phyloP scores from a whole-genome alignment of 2,329 filamentous ascomycete species.

The Hypoxylon sp. region DNA sequence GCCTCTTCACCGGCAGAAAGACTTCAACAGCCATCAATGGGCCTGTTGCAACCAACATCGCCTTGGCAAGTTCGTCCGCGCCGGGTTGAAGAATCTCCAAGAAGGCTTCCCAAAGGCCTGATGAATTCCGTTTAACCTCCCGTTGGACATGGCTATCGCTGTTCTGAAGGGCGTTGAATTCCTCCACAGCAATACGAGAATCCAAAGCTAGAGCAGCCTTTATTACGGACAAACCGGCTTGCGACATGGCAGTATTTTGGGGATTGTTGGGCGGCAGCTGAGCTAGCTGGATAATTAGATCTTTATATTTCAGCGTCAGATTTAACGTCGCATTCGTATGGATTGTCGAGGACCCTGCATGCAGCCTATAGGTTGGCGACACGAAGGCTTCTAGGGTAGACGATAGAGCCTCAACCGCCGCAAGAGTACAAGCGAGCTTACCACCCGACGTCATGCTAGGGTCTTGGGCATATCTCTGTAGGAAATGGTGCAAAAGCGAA shows the following conservation, averaged over 20 bases:
- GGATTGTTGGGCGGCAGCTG: conserved; percentile 60
- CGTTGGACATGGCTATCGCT: conserved; percentile 71
- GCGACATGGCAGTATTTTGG: conserved; percentile 64
- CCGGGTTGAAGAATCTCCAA: conserved; percentile 75
- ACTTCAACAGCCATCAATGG: conserved; percentile 81
- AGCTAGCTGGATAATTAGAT: conserved; percentile 68
- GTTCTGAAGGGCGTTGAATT: conserved; percentile 74
- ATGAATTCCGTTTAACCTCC: conserved; percentile 76
- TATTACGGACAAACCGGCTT: conserved; percentile 73
- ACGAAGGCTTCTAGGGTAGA: conserved; percentile 69
- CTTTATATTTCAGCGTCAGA: conserved; percentile 71
- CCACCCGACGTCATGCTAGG: conserved; percentile 67
- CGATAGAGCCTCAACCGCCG: conserved; percentile 71
- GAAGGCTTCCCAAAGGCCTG: conserved; percentile 82
- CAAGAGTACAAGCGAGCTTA: conserved; percentile 71
- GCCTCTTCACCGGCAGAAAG: conserved; percentile 69
- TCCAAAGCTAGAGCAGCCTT: conserved; percentile 76
- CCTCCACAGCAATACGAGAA: conserved; percentile 75
- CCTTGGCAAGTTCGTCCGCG: conserved; percentile 78
- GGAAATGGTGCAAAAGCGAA: conserved; percentile 79
- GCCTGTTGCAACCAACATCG: conserved; percentile 77
- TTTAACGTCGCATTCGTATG: conserved; percentile 75
- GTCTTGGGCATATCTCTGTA: conserved; percentile 72
- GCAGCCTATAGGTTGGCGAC: conserved; percentile 59
- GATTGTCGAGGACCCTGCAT: conserved; percentile 66